A percentile compares a stretch with the other conserved stretches of the same genome.
phyloP scores from a whole-genome alignment of 352 stramenopile species.

The Pythium myriotylum region DNA sequence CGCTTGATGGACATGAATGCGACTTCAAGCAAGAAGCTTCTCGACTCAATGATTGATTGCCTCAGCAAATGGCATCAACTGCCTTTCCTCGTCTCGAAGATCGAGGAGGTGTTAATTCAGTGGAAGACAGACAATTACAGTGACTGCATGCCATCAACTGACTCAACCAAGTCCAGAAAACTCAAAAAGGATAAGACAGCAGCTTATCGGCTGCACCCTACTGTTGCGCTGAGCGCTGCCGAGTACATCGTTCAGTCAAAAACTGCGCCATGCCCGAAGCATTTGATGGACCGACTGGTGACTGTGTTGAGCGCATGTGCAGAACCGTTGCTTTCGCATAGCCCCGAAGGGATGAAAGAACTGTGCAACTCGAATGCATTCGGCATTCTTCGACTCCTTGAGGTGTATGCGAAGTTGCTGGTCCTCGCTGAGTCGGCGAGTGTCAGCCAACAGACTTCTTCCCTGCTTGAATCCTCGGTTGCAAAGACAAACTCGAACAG shows the following conservation, averaged over 20 bases:
- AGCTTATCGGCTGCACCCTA: constrained; percentile 47
- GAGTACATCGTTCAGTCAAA: constrained; percentile 68
- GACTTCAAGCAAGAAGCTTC: constrained; percentile 65
- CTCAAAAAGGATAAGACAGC: constrained; percentile 21
- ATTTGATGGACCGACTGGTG: constrained; percentile 52
- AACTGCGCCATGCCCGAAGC: constrained; percentile 46
- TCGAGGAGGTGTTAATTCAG: constrained; percentile 58
- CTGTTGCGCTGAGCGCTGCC: constrained; percentile 60
- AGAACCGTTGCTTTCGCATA: constrained; percentile 47
- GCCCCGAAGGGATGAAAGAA: constrained; percentile 40
- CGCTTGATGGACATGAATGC: constrained; percentile 79
- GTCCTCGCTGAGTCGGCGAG: constrained; percentile 54
- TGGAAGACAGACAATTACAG: constrained; percentile 59
- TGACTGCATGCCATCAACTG: not conserved
- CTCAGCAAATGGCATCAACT: constrained; percentile 78
- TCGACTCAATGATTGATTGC: constrained; percentile 83
- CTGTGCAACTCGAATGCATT: constrained; percentile 60
- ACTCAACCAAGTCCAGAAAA: constrained; percentile 41
- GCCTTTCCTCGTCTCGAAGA: constrained; percentile 58
- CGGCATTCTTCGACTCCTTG: constrained; percentile 62
- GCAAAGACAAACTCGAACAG: constrained; percentile 41
- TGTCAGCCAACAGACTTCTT: constrained; percentile 50
- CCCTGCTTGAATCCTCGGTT: constrained; percentile 36
- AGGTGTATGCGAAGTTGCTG: constrained; percentile 69
- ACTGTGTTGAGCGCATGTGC: constrained; percentile 44